Evolutionary conservation across 768 basidiomycete genomes (phyloP).

Genomic region (Mycena capillaripes): DNA sequence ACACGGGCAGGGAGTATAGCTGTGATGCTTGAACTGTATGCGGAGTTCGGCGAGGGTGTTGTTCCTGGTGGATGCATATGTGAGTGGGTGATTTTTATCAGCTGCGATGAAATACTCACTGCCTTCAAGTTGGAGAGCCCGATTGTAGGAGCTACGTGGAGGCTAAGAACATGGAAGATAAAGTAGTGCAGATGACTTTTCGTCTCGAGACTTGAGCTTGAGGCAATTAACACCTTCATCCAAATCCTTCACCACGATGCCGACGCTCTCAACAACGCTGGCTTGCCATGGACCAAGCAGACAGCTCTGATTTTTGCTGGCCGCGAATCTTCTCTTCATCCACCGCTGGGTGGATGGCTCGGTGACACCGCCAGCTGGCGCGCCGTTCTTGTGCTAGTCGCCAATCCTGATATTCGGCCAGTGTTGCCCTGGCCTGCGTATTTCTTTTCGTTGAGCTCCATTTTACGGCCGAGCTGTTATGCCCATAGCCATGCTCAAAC

Average conservation of each 20-base stretch:
- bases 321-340: background rate
- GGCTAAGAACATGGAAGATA: background rate
- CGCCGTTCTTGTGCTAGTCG: background rate
- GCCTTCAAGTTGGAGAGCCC: background rate
- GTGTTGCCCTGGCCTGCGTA: background rate
- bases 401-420: background rate
- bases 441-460: background rate
- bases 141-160: background rate
- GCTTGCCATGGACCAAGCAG: conserved; percentile 2
- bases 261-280: background rate
- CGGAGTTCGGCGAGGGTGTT: background rate
- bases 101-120: background rate
- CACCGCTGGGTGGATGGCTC: background rate
- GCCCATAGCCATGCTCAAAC: background rate
- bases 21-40: conserved; percentile 1
- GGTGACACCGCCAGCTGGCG: background rate
- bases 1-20: conserved; percentile 1
- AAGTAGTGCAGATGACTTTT: conserved; percentile 1
- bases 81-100: background rate
- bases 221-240: background rate
- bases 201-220: conserved; percentile 2
- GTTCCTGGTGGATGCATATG: conserved; percentile 3
- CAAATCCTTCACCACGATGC: background rate
- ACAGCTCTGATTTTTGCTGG: background rate
- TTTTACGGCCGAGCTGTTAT: background rate